A percentile compares a stretch with the other conserved stretches of the same genome.
These are phyloP conservation scores for Mimosa bimucronata DNA, from an alignment of 306 rosid species.

Conservation along the genomic window DNA sequence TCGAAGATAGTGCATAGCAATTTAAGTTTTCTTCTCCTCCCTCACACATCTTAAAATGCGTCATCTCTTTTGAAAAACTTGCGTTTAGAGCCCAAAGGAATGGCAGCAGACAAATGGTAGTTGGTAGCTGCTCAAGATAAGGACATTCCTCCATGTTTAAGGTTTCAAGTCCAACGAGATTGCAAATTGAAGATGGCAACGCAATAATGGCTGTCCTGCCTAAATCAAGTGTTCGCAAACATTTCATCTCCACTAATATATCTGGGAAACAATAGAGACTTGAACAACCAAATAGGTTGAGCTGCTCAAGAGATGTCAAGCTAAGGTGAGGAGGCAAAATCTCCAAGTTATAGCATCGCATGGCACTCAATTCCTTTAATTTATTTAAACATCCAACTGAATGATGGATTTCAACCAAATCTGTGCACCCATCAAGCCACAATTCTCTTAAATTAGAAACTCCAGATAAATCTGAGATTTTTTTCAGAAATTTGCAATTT, in stretches of 20 bases:
- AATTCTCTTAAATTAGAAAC: neutral
- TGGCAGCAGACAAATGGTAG: neutral
- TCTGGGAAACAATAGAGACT: slow-evolving; percentile 1
- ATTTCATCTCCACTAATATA: neutral
- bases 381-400: neutral
- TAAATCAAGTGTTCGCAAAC: neutral
- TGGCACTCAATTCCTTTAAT: neutral
- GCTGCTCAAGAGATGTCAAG: neutral
- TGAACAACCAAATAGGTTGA: neutral
- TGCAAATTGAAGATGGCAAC: slow-evolving; percentile 10
- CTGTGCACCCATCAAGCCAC: neutral
- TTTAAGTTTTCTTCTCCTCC: neutral
- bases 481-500: neutral
- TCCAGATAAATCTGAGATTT: neutral
- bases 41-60: neutral
- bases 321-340: neutral
- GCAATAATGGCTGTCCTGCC: neutral
- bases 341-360: neutral
- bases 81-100: neutral
- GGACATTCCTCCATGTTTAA: neutral
- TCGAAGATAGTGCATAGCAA: neutral
- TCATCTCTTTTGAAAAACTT: neutral
- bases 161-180: neutral
- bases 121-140: neutral
- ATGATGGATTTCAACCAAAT: neutral